Base-by-base conservation (phyloP, 1,284 basidiomycete species). In the Golubevia sp. region DNA sequence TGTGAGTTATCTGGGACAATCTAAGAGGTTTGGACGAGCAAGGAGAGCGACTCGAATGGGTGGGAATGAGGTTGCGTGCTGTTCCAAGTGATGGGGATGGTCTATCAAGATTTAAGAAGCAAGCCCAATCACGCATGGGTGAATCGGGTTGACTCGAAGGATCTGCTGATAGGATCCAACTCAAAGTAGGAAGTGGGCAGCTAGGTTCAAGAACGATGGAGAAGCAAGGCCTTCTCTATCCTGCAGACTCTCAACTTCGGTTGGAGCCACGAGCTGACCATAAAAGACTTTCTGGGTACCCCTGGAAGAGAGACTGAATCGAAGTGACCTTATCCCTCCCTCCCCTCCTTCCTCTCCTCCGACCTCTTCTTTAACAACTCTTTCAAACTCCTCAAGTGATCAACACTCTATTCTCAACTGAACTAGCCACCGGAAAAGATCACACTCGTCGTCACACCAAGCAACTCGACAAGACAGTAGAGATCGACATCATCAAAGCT, bases 381-480 rank as follows among this genome's bases (percentile, higher is more conserved):
- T 20, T 53, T 13, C 20, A 21, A 61, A 4, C 34, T 23, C 18
- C 20, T 44, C 23, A 66, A 74, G 72, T 82, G 84, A 94, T 99
- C 88, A 99, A 99, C 88, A 99, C 97, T 48, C 91, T 99, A 74
- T 99, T 99, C 86, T 93, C 94, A 49, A 99, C 97, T 64, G 97
- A 99, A 87, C 89, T 99, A 61, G 95, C 93, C 6, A 88, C 92
- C 3, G 84, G 91, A 57, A 94, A 96, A 87, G 95, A 96, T 88
- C 96, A 99, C 88, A 87, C 85, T 70, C 90, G 89, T 81, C 91
- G 96, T 69, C 94, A 96, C 87, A 87, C 91, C 83, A 98, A 98
- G 87, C 96, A 98, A 86, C 90, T 99, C 74, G 96, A 98, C 89
- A 98, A 98, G 87, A 90, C 97, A 59, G 98, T 96, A 58, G 97